A percentile compares a stretch with the other conserved stretches of the same genome.
Conservation (phyloP, 768 basidiomycete species). For the Auriscalpium vulgare region DNA sequence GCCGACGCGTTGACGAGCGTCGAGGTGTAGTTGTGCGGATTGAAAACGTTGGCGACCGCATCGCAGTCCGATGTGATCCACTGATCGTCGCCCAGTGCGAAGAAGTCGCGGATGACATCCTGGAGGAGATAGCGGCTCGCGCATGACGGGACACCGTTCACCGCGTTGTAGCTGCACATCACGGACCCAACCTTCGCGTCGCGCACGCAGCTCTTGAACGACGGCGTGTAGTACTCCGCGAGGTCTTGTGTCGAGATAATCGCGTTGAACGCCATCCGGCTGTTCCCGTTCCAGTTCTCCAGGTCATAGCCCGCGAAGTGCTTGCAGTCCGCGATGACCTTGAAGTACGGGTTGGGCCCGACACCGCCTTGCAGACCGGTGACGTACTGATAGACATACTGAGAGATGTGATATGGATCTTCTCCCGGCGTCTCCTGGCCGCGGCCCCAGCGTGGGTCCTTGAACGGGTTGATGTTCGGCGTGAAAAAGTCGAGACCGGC, state of each 20-base stretch:
- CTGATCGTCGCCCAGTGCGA: slow-evolving; percentile 32
- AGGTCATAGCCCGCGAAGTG: slow-evolving; percentile 54
- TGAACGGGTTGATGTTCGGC: slow-evolving; percentile 46
- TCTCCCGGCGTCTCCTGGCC: slow-evolving; percentile 59
- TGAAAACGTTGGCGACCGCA: slow-evolving; percentile 43
- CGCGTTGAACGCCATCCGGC: slow-evolving; percentile 44
- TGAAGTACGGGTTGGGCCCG: slow-evolving; percentile 41
- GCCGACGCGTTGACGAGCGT: slow-evolving; percentile 43
- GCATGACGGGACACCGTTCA: slow-evolving; percentile 52
- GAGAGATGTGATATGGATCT: slow-evolving; percentile 44
- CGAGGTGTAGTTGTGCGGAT: slow-evolving; percentile 43
- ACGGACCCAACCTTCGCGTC: slow-evolving; percentile 53
- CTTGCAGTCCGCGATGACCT: slow-evolving; percentile 51
- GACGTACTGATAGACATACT: slow-evolving; percentile 48
- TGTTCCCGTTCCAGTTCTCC: slow-evolving; percentile 46
- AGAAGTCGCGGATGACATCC: slow-evolving; percentile 39
- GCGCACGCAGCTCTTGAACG: slow-evolving; percentile 53
- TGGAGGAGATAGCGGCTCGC: slow-evolving; percentile 47
- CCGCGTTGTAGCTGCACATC: slow-evolving; percentile 59
- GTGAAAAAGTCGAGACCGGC: slow-evolving; percentile 48
- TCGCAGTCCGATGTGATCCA: slow-evolving; percentile 56
- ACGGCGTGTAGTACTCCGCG: slow-evolving; percentile 45
- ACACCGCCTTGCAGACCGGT: slow-evolving; percentile 51
- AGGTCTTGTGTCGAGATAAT: slow-evolving; percentile 45
- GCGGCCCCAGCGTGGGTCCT: slow-evolving; percentile 56